These are phyloP conservation scores for Paecilomyces variotii DNA, from an alignment of 2,329 filamentous ascomycete genomes.

Conservation along the genomic window DNA sequence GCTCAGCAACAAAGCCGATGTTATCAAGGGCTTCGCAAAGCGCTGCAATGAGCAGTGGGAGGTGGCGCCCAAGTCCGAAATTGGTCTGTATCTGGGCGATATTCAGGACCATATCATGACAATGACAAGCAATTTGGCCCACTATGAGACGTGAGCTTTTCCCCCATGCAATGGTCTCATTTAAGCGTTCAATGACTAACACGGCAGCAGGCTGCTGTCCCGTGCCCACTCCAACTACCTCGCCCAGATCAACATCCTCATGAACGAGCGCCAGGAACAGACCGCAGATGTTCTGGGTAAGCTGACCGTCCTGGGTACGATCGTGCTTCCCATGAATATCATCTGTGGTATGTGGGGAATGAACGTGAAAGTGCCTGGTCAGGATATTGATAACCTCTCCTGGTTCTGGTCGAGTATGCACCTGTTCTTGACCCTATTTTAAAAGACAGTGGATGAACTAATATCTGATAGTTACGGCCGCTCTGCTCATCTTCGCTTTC, in stretches of 20 bases:
- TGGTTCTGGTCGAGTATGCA: conserved; percentile 61
- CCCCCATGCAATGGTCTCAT: neutral
- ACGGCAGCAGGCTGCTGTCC: conserved; percentile 61
- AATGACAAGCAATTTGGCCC: conserved; percentile 91
- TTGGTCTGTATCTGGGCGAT: conserved; percentile 94
- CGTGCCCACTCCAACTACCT: conserved; percentile 94
- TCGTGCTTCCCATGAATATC: conserved; percentile 97
- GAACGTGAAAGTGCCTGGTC: conserved; percentile 94
- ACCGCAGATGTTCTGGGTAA: conserved; percentile 93
- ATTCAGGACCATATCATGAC: conserved; percentile 99
- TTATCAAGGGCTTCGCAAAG: conserved; percentile 98
- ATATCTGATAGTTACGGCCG: conserved; percentile 51
- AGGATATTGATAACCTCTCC: conserved; percentile 67
- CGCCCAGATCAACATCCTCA: conserved; percentile 97
- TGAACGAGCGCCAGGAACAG: conserved; percentile 96
- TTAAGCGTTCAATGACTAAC: neutral
- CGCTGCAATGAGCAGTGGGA: conserved; percentile 98
- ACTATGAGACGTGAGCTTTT: conserved; percentile 79
- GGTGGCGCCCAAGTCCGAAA: conserved; percentile 87
- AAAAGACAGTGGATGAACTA: neutral
- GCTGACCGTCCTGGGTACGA: conserved; percentile 90
- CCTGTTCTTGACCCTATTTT: conserved; percentile 1
- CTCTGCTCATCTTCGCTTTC: conserved; percentile 69
- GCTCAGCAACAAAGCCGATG: conserved; percentile 93
- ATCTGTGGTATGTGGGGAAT: conserved; percentile 98